Percentiles rank a stretch among this genome's conserved stretches.
These are phyloP conservation scores for Scenedesmus sp. DNA, from an alignment of 163 green algal species.

Conservation along the genomic window DNA sequence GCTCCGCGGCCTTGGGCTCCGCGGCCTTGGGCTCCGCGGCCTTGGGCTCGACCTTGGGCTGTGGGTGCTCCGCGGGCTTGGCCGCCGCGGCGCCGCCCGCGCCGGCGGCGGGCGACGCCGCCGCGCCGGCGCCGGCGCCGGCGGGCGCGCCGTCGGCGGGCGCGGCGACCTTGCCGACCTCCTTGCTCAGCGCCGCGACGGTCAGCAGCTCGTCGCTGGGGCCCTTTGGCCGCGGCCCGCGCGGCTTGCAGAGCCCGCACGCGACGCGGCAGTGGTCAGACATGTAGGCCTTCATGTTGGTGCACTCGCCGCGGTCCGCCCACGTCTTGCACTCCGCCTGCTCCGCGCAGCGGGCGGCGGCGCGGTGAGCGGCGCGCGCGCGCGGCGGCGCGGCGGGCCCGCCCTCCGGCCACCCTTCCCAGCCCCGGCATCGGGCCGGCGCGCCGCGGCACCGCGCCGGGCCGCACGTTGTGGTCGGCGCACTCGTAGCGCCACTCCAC, in stretches of 20 bases:
- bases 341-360: too few species aligned
- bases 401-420: too few species aligned
- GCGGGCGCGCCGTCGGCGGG: neutral
- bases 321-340: conserved; percentile 63
- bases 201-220: neutral
- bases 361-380: neutral
- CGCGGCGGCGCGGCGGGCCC: neutral
- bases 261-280: conserved; percentile 43
- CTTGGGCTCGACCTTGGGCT: too few species aligned
- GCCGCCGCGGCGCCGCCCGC: too few species aligned
- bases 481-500: conserved; percentile 17
- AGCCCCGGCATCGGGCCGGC: too few species aligned
- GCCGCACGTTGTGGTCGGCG: conserved; percentile 41
- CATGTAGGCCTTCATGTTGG: conserved; percentile 68
- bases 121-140: neutral
- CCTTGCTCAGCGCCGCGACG: conserved; percentile 18
- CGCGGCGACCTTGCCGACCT: conserved; percentile 9
- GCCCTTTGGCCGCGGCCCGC: neutral
- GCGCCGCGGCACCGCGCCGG: too few species aligned
- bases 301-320: conserved; percentile 63
- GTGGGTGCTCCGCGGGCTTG: too few species aligned
- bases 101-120: too few species aligned
- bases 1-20: too few species aligned
- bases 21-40: too few species aligned
- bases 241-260: conserved; percentile 42